Percentiles rank a stretch among this genome's conserved stretches.
Conservation (phyloP, 495 filamentous ascomycete species). For the Halenospora varia region DNA sequence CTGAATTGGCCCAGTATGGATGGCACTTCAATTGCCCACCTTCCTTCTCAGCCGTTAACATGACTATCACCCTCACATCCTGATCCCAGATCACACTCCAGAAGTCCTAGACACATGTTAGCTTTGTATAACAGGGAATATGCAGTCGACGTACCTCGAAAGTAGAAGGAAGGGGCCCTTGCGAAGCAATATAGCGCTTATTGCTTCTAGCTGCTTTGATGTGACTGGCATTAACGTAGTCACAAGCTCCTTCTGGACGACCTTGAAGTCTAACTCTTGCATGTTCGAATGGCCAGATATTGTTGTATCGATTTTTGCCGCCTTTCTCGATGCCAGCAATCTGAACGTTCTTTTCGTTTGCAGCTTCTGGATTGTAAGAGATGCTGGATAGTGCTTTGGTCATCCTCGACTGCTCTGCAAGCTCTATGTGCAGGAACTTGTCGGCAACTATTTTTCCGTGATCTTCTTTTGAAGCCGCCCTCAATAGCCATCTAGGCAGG, state of each 20-base stretch:
- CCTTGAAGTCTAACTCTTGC: slow-evolving; percentile 76
- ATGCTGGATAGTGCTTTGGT: slow-evolving; percentile 75
- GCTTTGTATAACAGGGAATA: slow-evolving; percentile 13
- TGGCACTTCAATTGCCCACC: slow-evolving; percentile 94
- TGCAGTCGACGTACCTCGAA: slow-evolving; percentile 47
- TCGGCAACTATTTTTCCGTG: slow-evolving; percentile 77
- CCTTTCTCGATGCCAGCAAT: slow-evolving; percentile 94
- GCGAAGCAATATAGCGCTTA: slow-evolving; percentile 92
- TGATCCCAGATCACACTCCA: slow-evolving; percentile 98
- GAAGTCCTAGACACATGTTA: slow-evolving; percentile 75
- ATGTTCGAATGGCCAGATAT: slow-evolving; percentile 96
- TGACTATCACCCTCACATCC: slow-evolving; percentile 89
- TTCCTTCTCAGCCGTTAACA: slow-evolving; percentile 93
- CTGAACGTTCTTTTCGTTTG: slow-evolving; percentile 33
- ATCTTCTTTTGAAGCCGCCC: slow-evolving; percentile 59
- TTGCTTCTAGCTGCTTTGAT: slow-evolving; percentile 72
- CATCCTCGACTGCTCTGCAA: slow-evolving; percentile 85
- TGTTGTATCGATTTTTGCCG: slow-evolving; percentile 93
- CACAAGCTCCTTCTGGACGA: slow-evolving; percentile 67
- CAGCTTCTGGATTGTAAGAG: slow-evolving; percentile 41
- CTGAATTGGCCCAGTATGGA: slow-evolving; percentile 79
- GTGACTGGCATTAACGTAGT: slow-evolving; percentile 95
- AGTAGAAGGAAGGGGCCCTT: slow-evolving; percentile 89
- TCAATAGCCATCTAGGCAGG: slow-evolving; percentile 75
- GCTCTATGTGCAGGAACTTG: slow-evolving; percentile 79